Percentiles rank a stretch among this genome's conserved stretches.
Evolutionary conservation across 805 yeast genomes (phyloP).

Genomic region (Pichia heedii): DNA sequence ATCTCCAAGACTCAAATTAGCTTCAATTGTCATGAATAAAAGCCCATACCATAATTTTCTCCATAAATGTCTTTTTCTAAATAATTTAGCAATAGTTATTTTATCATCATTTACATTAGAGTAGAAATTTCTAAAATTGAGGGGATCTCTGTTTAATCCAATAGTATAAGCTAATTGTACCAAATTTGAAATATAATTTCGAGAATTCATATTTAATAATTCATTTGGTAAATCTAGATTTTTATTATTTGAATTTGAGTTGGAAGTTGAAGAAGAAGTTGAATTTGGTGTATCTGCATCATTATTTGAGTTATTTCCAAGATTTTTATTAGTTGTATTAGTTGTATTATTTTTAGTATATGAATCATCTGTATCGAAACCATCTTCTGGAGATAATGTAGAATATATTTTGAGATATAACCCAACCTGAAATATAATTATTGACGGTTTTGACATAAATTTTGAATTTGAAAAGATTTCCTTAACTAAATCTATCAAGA

Average conservation of each 20-base stretch:
- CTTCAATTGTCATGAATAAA: conserved; percentile 26
- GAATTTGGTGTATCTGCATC: background rate
- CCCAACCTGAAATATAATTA: conserved; percentile 51
- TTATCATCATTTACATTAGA: conserved; percentile 19
- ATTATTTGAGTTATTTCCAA: too few species aligned
- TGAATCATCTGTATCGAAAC: conserved; percentile 34
- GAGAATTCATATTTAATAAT: conserved; percentile 28
- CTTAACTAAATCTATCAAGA: conserved; percentile 36
- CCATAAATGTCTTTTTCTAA: conserved; percentile 32
- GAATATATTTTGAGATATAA: conserved; percentile 47
- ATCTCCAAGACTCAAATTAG: conserved; percentile 30
- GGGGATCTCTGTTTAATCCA: conserved; percentile 42
- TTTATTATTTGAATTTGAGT: conserved; percentile 25
- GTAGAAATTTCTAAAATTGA: conserved; percentile 30
- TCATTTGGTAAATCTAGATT: conserved; percentile 29
- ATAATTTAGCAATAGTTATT: conserved; percentile 23
- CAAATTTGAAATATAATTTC: conserved; percentile 28
- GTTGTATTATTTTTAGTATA: conserved; percentile 24
- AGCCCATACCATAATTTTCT: conserved; percentile 32
- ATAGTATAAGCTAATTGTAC: conserved; percentile 37
- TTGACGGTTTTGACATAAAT: conserved; percentile 35
- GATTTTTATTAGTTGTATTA: conserved; percentile 12
- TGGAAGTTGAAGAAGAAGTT: conserved; percentile 9
- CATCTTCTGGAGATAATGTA: conserved; percentile 50
- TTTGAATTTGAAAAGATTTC: conserved; percentile 35